These are phyloP conservation scores for Paramecium octaurelia DNA, from an alignment of 73 alveolate genomes.

Conservation along the genomic window DNA sequence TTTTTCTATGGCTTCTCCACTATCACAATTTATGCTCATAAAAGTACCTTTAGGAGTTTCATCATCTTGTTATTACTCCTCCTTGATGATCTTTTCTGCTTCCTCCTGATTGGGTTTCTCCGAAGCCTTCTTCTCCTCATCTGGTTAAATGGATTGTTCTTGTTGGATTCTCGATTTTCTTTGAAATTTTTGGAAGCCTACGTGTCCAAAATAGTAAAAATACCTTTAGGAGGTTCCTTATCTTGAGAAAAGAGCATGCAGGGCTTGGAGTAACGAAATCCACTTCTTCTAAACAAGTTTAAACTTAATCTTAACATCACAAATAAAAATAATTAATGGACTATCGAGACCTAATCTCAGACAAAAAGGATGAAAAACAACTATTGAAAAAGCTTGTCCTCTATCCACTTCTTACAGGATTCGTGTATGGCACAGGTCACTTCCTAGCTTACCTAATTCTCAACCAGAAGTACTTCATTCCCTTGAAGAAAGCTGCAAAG, in stretches of 20 bases:
- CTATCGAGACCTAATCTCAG: not conserved
- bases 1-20: conserved; percentile 11
- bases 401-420: not conserved
- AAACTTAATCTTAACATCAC: conserved; percentile 39
- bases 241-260: not conserved
- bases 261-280: not conserved
- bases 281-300: not conserved
- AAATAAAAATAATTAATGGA: conserved; percentile 32
- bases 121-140: not conserved
- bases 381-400: not conserved
- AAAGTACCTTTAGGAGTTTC: not conserved
- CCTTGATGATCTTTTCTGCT: not conserved
- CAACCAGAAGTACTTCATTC: not conserved
- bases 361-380: not conserved
- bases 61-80: not conserved
- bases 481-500: not conserved
- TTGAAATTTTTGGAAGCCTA: conserved; percentile 24
- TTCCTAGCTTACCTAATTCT: conserved; percentile 6
- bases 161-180: not conserved
- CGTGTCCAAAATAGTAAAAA: not conserved
- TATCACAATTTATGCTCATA: not conserved
- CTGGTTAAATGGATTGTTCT: not conserved
- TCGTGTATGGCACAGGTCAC: conserved; percentile 17
- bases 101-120: not conserved
- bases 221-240: conserved; percentile 52